phyloP scores from a whole-genome alignment of 2,329 filamentous ascomycete species.

The Stagonosporopsis tanaceti region DNA sequence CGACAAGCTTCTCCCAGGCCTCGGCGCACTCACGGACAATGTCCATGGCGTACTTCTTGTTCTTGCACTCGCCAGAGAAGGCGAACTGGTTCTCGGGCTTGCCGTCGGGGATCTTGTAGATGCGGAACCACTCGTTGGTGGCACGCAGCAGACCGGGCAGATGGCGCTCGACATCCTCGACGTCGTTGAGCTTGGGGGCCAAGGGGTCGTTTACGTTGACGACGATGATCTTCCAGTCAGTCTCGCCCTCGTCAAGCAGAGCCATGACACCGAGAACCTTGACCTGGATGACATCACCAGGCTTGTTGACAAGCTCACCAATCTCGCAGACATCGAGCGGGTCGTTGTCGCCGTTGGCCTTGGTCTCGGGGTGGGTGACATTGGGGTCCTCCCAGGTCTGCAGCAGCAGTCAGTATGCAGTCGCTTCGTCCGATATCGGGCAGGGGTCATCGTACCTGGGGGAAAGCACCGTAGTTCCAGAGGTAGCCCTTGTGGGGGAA shows the following conservation, averaged over 20 bases:
- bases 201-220: conserved; percentile 98
- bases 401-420: conserved; percentile 35
- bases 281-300: conserved; percentile 98
- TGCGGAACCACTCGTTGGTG: conserved; percentile 99
- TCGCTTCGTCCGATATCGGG: conserved; percentile 38
- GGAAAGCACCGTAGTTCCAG: conserved; percentile 99
- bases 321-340: conserved; percentile 99
- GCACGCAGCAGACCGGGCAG: conserved; percentile 94
- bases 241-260: conserved; percentile 98
- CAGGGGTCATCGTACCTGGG: conserved; percentile 71
- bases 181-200: conserved; percentile 94
- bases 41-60: conserved; percentile 97
- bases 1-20: conserved; percentile 96
- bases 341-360: conserved; percentile 99
- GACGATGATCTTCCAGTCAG: conserved; percentile 99
- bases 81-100: conserved; percentile 99
- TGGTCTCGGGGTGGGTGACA: conserved; percentile 94
- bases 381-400: conserved; percentile 99
- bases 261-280: conserved; percentile 99
- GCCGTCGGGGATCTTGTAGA: conserved; percentile 99
- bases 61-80: conserved; percentile 99
- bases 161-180: conserved; percentile 98
- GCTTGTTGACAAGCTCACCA: conserved; percentile 94
- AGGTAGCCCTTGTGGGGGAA: conserved; percentile 99
- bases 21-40: conserved; percentile 95